Percentiles rank a stretch among this genome's conserved stretches.
Conservation (phyloP, 1,284 basidiomycete genomes). For the Ustanciosporium gigantosporum region DNA sequence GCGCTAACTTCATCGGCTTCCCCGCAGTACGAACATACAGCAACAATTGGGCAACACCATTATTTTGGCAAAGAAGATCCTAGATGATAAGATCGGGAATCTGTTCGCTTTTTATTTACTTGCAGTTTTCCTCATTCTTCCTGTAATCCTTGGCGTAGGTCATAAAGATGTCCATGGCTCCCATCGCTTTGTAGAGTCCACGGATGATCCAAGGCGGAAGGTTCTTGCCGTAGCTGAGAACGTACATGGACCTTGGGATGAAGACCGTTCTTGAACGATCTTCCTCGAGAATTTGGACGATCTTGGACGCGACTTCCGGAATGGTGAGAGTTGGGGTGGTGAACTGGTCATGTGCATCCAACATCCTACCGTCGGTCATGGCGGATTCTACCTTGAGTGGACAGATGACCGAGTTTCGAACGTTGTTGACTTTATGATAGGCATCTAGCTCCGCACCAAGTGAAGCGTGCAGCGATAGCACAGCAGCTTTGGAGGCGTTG, state of each 20-base stretch:
- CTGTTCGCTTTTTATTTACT: too few species aligned
- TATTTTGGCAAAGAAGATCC: too few species aligned
- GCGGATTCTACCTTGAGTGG: slow-evolving; percentile 45
- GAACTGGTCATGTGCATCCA: slow-evolving; percentile 41
- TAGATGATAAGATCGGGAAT: too few species aligned
- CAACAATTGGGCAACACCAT: too few species aligned
- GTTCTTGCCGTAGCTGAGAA: slow-evolving; percentile 23
- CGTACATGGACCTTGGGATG: slow-evolving; percentile 27
- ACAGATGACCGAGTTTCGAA: slow-evolving; percentile 41
- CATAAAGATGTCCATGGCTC: slow-evolving; percentile 28
- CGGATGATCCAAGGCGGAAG: slow-evolving; percentile 26
- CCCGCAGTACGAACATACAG: too few species aligned
- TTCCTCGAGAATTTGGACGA: slow-evolving; percentile 33
- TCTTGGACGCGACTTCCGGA: slow-evolving; percentile 34
- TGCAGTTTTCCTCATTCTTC: slow-evolving; percentile 14
- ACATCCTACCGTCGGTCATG: slow-evolving; percentile 49
- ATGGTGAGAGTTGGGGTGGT: slow-evolving; percentile 40
- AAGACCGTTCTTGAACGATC: slow-evolving; percentile 36
- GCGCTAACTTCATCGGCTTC: too few species aligned
- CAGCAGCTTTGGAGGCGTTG: slow-evolving; percentile 45
- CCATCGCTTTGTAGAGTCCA: slow-evolving; percentile 1
- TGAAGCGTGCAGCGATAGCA: slow-evolving; percentile 31
- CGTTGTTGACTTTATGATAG: slow-evolving; percentile 43
- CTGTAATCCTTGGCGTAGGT: slow-evolving; percentile 24
- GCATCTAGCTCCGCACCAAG: slow-evolving; percentile 35